Base-by-base conservation (phyloP, 2,329 filamentous ascomycete genomes). In the Neobulgaria alba region DNA sequence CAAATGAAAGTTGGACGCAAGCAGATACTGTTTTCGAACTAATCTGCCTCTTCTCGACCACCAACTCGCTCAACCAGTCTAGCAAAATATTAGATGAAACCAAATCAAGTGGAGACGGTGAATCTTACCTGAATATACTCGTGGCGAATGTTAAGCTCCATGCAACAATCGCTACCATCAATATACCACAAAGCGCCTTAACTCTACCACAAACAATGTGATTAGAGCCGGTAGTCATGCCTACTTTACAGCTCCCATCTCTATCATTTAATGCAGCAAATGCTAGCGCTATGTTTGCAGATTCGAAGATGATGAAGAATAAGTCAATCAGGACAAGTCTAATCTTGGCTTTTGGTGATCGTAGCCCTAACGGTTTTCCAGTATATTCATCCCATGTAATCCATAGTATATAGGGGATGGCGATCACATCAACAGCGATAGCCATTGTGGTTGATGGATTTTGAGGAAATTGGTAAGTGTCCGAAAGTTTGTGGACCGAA, bases 301-400 rank as follows among this genome's bases (percentile, higher is more conserved):
- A 88, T 62, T 95, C 90, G 67, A 98, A 95, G 31, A 96, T 89
- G 57, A 98, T 95, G 61, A 98, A 98, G 56, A 95, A 81, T 3
- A 98, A 72, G 63, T 98, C 92, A 42, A 95, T 75, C 40, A 98
- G 77, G 45, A 96, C 85, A 36, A 98, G 76, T 10, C 85, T 79
- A 50, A 94, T 84, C 61, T 98, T 98, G 36, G 86, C 82, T 42
- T 80, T 80, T 8, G 87, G 79, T 5, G 80, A 81, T 32, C 93
- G 83, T 45, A 98, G 68, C 1, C 92, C 92, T 15, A 98, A 69
- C 16, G 93, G 92, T 60, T 93, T 93, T 20, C 87, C 86, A 4
- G 86, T 92, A 64, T 95, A 96, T 65, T 98, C 92, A 59, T 98
- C 92, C 66, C 82, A 94, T 17, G 89, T 93, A 66, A 96, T 92